Percentiles rank a stretch among this genome's conserved stretches.
Evolutionary conservation across 2,329 filamentous ascomycete species (phyloP).

Genomic region (Pseudogymnoascus sp.): DNA sequence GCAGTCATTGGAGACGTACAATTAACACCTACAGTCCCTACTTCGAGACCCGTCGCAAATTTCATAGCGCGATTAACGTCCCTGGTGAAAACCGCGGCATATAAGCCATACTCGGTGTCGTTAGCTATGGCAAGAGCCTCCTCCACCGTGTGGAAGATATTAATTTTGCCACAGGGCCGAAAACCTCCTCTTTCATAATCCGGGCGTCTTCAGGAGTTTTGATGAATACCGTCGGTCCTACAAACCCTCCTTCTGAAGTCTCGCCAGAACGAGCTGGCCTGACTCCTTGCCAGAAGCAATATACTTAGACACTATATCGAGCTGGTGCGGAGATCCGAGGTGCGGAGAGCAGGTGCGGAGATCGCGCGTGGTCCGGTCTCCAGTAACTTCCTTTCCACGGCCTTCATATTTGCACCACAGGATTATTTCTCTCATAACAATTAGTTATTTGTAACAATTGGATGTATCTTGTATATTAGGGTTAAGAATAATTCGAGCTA

Average conservation of each 20-base stretch:
- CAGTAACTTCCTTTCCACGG: neutral
- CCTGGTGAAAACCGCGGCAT: constrained; percentile 51
- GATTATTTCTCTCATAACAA: neutral
- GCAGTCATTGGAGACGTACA: constrained; percentile 18
- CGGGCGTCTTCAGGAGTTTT: constrained; percentile 18
- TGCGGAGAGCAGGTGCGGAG: constrained; percentile 27
- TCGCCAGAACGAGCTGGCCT: constrained; percentile 16
- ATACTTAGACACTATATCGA: constrained; percentile 19
- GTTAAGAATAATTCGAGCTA: neutral
- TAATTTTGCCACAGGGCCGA: constrained; percentile 54
- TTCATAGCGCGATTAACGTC: constrained; percentile 43
- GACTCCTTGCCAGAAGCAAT: constrained; percentile 21
- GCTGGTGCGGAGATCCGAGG: constrained; percentile 27
- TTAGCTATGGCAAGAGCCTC: constrained; percentile 55
- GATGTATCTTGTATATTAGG: neutral
- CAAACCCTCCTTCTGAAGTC: constrained; percentile 14
- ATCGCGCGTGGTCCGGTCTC: constrained; percentile 15
- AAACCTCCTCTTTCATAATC: constrained; percentile 46
- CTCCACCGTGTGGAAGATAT: constrained; percentile 46
- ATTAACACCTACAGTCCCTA: constrained; percentile 37
- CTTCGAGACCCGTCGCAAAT: constrained; percentile 42
- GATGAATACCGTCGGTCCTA: constrained; percentile 20
- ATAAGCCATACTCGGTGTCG: constrained; percentile 57
- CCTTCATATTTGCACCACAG: neutral
- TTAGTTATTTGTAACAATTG: neutral